Percentiles rank a stretch among this genome's conserved stretches.
Conservation (phyloP, 1,284 basidiomycete genomes). For the Hymenochaete sp. region DNA sequence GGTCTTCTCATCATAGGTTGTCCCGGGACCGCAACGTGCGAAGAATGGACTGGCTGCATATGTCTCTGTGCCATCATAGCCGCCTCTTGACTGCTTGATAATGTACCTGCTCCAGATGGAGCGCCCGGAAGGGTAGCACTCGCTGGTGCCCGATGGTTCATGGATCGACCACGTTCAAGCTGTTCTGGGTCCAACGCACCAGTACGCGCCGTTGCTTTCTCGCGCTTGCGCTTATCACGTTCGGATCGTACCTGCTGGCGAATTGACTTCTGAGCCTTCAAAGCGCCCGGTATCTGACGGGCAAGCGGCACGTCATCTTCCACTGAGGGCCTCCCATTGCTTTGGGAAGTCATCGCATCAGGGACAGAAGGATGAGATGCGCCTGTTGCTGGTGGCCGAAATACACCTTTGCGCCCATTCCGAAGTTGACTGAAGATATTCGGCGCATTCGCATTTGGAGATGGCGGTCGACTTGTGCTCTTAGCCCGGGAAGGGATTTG, state of each 20-base stretch:
- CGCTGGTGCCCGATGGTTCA: background rate
- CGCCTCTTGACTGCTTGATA: constrained; percentile 15
- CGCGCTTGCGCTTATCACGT: constrained; percentile 46
- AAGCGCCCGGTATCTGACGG: constrained; percentile 64
- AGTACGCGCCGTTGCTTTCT: constrained; percentile 30
- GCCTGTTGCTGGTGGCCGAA: constrained; percentile 2
- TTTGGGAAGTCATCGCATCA: no score
- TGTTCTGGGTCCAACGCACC: constrained; percentile 25
- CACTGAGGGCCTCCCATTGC: constrained; percentile 1
- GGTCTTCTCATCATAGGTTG: constrained; percentile 30
- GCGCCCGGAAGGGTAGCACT: background rate
- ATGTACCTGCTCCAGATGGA: background rate
- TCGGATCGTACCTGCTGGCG: constrained; percentile 61
- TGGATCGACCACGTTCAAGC: constrained; percentile 12
- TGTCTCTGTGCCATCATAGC: constrained; percentile 11
- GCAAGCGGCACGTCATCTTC: constrained; percentile 74
- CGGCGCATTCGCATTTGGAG: constrained; percentile 24
- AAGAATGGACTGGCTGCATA: constrained; percentile 29
- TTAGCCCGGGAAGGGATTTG: no score
- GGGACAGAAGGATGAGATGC: no score
- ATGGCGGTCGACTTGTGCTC: no score
- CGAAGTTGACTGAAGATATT: constrained; percentile 20
- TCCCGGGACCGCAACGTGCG: constrained; percentile 30
- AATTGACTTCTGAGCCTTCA: constrained; percentile 70
- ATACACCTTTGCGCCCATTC: constrained; percentile 16